phyloP scores from a whole-genome alignment of 1,284 basidiomycete genomes.

The Ceratobasidium sp. region DNA sequence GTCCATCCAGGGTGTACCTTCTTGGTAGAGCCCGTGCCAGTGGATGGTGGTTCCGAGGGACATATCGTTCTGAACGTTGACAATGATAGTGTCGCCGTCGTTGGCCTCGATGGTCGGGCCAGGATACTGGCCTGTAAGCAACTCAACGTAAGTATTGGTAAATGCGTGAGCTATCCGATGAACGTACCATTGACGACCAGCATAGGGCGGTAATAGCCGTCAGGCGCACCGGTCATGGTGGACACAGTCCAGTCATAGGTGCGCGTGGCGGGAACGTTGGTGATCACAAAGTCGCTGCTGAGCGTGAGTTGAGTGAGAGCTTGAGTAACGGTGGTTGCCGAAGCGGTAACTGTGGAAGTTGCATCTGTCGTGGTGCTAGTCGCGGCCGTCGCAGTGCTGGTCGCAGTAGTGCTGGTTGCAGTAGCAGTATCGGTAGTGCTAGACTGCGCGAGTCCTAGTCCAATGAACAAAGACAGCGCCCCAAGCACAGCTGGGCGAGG shows the following conservation, averaged over 20 bases:
- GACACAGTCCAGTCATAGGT: constrained; percentile 39
- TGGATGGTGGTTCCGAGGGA: constrained; percentile 53
- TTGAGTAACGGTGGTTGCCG: constrained; percentile 14
- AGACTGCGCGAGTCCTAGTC: constrained; percentile 20
- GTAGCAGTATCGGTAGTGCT: constrained; percentile 11
- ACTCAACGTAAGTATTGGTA: constrained; percentile 51
- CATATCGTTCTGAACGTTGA: constrained; percentile 53
- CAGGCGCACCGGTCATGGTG: constrained; percentile 49
- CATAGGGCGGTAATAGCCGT: constrained; percentile 52
- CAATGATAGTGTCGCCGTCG: constrained; percentile 52
- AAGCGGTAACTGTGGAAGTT: constrained; percentile 7
- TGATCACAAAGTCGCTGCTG: constrained; percentile 44
- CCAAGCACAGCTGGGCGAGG: constrained; percentile 17
- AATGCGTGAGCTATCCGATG: constrained; percentile 53
- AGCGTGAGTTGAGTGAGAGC: constrained; percentile 23
- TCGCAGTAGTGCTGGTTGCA: constrained; percentile 12
- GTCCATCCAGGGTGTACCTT: constrained; percentile 53
- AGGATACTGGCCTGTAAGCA: constrained; percentile 20
- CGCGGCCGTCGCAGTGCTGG: not conserved
- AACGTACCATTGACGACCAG: constrained; percentile 55
- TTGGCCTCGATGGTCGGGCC: constrained; percentile 26
- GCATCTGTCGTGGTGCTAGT: constrained; percentile 21
- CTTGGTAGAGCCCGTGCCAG: constrained; percentile 56
- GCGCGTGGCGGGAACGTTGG: constrained; percentile 29
- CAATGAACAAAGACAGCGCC: constrained; percentile 14